Evolutionary conservation across 2,329 filamentous ascomycete species (phyloP), one percentile per base, ranked within the genome.

Genomic region (Cladosporium sp.): DNA sequence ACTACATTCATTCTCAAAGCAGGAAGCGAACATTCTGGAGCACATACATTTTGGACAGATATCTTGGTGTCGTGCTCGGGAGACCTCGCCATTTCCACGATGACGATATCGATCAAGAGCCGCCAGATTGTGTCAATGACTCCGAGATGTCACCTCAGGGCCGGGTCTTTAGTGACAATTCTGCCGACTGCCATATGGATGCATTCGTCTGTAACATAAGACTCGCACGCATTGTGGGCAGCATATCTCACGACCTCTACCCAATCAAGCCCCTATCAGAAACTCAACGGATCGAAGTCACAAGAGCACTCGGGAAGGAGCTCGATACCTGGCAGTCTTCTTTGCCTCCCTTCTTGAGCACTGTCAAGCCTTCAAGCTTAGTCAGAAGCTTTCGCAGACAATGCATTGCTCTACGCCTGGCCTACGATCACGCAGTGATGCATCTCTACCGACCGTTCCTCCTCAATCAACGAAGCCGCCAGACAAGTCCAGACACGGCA

Each of bases 31-130:
- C 80, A 0, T 85, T 86, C 47, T 85, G 82, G 82, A 76, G 76
- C 3, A 76, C 79, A 0, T 85, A 85, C 58, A 78, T 77, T 1
- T 66, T 85, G 1, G 82, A 86, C 59, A 82, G 79, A 43, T 84
- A 84, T 50, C 68, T 85, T 1, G 79, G 80, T 27, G 79, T 83
- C 17, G 78, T 83, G n/a, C 76, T 84, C 22, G 82, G 82, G 0
- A 71, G 82, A 6, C 82, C 82, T 1, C 66, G 79, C 7, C 72
- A 82, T 13, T 79, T 83, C 22, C 80, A 82, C 43, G 81, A 85
- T 37, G 79, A 83, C 29, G 80, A 85, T 43, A 80, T 83, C 43
- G 81, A 85, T 45, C 81, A 84, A 51, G 74, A 77, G 2, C 70
- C 80, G 13, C 82, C 82, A 0, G 73, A 73, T 15, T 58, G 69